Evolutionary conservation across 1,139 yeast genomes (phyloP).

Genomic region (Candida pseudoviswanathii): DNA sequence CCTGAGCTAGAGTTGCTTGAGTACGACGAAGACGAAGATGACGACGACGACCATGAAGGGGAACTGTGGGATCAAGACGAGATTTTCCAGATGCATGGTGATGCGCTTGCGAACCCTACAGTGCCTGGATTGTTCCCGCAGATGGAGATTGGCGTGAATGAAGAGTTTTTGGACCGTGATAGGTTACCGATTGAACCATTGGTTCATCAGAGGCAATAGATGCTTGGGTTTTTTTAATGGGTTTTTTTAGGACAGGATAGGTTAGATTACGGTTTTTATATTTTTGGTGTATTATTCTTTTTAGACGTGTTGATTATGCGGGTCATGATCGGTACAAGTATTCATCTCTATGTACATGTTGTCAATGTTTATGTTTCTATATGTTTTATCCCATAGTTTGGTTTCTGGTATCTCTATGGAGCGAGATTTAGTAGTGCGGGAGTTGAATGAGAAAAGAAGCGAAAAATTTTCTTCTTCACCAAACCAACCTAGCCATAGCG

Average conservation of each 20-base stretch:
- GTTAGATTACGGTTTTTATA: not conserved
- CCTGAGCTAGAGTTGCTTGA: conserved; percentile 9
- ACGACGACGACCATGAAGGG: conserved; percentile 17
- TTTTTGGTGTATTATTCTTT: not conserved
- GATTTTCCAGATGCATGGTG: conserved; percentile 6
- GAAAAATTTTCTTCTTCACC: not conserved
- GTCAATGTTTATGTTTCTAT: not conserved
- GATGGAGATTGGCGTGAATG: conserved; percentile 30
- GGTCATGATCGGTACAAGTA: not conserved
- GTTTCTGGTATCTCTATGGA: not conserved
- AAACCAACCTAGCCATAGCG: not conserved
- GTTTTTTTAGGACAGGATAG: not conserved
- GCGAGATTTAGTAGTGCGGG: not conserved
- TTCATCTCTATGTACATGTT: not conserved
- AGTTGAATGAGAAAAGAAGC: not conserved
- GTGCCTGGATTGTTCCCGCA: conserved; percentile 44
- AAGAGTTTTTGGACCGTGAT: conserved; percentile 28
- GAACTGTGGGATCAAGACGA: conserved; percentile 9
- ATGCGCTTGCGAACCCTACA: conserved; percentile 23
- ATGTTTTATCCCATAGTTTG: no score
- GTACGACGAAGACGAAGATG: conserved; percentile 16
- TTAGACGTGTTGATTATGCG: not conserved
- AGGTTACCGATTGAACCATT: conserved; percentile 35
- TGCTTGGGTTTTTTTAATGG: not conserved
- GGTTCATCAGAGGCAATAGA: conserved; percentile 18